A percentile compares a stretch with the other conserved stretches of the same genome.
Conservation (phyloP, 768 basidiomycete species). For the Exsudoporus frostii region DNA sequence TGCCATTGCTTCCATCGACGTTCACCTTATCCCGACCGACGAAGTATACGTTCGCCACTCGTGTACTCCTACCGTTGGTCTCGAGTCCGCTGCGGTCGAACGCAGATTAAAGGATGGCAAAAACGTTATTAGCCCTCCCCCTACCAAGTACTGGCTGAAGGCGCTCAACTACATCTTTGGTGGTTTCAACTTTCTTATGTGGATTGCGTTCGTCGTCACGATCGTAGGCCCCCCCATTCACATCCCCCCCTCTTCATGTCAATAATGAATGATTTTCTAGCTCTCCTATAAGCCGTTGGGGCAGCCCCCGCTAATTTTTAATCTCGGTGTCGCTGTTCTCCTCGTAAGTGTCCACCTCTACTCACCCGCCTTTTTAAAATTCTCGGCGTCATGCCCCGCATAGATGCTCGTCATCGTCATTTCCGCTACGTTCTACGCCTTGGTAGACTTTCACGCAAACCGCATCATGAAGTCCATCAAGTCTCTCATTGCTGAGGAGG, state of each 20-base stretch:
- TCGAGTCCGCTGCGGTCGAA: conserved; percentile 45
- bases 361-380: neutral
- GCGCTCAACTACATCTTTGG: conserved; percentile 52
- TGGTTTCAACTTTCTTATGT: conserved; percentile 56
- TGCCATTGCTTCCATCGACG: conserved; percentile 45
- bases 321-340: conserved; percentile 51
- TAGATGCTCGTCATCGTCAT: conserved; percentile 42
- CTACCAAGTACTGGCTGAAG: conserved; percentile 48
- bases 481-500: conserved; percentile 57
- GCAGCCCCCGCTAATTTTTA: conserved; percentile 39
- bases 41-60: conserved; percentile 45
- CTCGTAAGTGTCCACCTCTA: conserved; percentile 35
- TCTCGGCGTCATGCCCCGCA: conserved; percentile 9
- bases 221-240: conserved; percentile 29
- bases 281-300: conserved; percentile 53
- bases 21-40: conserved; percentile 41
- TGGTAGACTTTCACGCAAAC: conserved; percentile 48
- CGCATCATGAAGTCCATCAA: conserved; percentile 55
- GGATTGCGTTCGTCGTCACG: conserved; percentile 51
- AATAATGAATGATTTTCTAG: conserved; percentile 29
- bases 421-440: conserved; percentile 46
- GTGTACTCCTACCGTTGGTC: conserved; percentile 41
- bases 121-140: conserved; percentile 50
- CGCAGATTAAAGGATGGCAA: conserved; percentile 39
- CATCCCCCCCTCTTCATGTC: neutral